Evolutionary conservation across 2,329 filamentous ascomycete genomes (phyloP).

Genomic region (Alternaria triticina): DNA sequence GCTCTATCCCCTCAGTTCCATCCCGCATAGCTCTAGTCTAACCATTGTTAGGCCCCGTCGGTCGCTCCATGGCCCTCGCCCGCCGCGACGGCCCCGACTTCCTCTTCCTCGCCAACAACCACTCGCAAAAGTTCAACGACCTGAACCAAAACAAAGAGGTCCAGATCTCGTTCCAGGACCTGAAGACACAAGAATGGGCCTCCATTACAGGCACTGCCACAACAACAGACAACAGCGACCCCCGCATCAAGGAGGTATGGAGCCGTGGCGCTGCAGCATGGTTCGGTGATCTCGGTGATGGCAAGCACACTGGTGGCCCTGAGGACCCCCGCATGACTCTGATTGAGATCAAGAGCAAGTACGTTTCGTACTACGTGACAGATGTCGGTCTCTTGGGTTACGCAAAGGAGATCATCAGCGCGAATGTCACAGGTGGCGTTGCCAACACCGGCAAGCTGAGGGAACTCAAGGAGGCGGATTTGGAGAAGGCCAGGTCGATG

Average conservation of each 20-base stretch:
- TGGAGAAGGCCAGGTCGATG: slow-evolving; percentile 48
- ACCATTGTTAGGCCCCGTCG: slow-evolving; percentile 45
- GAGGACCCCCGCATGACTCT: slow-evolving; percentile 57
- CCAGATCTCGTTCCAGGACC: slow-evolving; percentile 56
- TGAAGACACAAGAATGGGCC: slow-evolving; percentile 56
- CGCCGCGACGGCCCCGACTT: slow-evolving; percentile 64
- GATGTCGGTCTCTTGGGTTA: slow-evolving; percentile 45
- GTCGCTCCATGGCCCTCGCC: slow-evolving; percentile 57
- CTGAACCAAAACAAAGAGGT: slow-evolving; percentile 51
- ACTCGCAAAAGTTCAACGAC: slow-evolving; percentile 57
- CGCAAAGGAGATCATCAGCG: slow-evolving; percentile 49
- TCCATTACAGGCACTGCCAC: slow-evolving; percentile 53
- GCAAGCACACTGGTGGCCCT: slow-evolving; percentile 53
- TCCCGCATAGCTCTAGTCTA: not conserved
- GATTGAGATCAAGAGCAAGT: slow-evolving; percentile 49
- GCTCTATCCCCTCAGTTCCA: not conserved
- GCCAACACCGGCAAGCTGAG: slow-evolving; percentile 52
- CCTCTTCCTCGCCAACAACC: slow-evolving; percentile 57
- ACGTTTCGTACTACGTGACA: slow-evolving; percentile 50
- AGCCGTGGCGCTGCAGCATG: slow-evolving; percentile 50
- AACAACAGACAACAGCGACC: slow-evolving; percentile 52
- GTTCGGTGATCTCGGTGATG: slow-evolving; percentile 60
- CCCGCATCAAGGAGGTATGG: slow-evolving; percentile 58
- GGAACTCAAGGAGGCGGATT: slow-evolving; percentile 57
- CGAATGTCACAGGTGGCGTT: slow-evolving; percentile 48